Evolutionary conservation across 2,329 filamentous ascomycete genomes (phyloP).

Genomic region (Nigrospora oryzae): DNA sequence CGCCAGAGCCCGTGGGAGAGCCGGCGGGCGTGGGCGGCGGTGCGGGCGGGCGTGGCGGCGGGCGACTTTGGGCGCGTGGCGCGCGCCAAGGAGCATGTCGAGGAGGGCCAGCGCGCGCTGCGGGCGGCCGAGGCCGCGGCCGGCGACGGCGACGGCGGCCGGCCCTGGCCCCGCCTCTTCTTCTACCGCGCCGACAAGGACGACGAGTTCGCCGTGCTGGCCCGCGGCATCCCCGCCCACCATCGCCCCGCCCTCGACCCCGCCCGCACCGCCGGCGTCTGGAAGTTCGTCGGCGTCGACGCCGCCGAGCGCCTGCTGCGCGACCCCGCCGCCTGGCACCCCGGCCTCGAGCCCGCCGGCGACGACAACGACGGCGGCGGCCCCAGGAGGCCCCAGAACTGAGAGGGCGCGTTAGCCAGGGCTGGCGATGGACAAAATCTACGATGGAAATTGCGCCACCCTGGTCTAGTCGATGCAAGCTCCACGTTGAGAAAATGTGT

Average conservation of each 20-base stretch:
- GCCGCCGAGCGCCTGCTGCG: slow-evolving; percentile 10
- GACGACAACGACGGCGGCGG: too few relatives aligned
- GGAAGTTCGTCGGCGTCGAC: slow-evolving; percentile 12
- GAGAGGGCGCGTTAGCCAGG: too few relatives aligned
- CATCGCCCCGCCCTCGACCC: slow-evolving; percentile 1
- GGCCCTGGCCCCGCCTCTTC: slow-evolving; percentile 16
- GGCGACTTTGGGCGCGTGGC: slow-evolving; percentile 8
- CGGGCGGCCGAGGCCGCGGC: slow-evolving; percentile 8
- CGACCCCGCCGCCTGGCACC: too few relatives aligned
- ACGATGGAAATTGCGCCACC: too few relatives aligned
- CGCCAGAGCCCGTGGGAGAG: slow-evolving; percentile 16
- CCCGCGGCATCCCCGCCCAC: slow-evolving; percentile 9
- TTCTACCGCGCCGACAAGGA: slow-evolving; percentile 6
- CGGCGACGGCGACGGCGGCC: slow-evolving; percentile 8
- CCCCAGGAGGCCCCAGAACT: too few relatives aligned
- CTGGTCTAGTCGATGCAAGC: too few relatives aligned
- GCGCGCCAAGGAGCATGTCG: slow-evolving; percentile 10
- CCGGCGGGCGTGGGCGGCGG: slow-evolving; percentile 11
- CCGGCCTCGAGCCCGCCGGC: too few relatives aligned
- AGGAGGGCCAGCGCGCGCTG: slow-evolving; percentile 14
- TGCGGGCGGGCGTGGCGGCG: slow-evolving; percentile 8
- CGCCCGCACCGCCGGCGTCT: slow-evolving; percentile 11
- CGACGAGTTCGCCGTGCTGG: slow-evolving; percentile 11
- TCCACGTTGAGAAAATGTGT: too few relatives aligned
- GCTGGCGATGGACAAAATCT: too few relatives aligned